Conservation (phyloP, 2,329 filamentous ascomycete species). For the Colletotrichum navitas region DNA sequence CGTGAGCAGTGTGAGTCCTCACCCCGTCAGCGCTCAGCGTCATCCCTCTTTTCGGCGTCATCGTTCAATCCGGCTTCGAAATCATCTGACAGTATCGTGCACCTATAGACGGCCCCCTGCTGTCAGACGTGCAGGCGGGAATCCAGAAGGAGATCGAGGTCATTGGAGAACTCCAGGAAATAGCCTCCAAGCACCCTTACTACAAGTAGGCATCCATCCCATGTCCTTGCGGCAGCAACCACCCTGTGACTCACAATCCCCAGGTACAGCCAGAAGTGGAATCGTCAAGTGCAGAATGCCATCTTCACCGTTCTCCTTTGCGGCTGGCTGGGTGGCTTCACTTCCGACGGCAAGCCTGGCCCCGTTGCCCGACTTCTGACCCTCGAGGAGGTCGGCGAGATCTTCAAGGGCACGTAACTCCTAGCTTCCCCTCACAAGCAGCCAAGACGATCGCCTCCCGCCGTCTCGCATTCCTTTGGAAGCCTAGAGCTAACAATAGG, state of each 20-base stretch:
- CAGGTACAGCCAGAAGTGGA: conserved; percentile 88
- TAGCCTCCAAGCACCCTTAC: conserved; percentile 90
- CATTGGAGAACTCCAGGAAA: conserved; percentile 75
- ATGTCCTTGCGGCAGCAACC: neutral
- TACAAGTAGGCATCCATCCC: conserved; percentile 77
- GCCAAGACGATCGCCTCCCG: neutral
- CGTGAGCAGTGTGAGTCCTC: conserved; percentile 63
- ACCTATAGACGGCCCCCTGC: conserved; percentile 72
- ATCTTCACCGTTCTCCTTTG: conserved; percentile 68
- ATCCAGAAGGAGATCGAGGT: conserved; percentile 80
- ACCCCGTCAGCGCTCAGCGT: too few relatives aligned
- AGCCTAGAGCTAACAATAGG: neutral
- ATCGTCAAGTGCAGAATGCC: conserved; percentile 85
- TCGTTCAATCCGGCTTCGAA: neutral
- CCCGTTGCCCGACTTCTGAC: conserved; percentile 79
- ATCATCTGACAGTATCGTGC: conserved; percentile 67
- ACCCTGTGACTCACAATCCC: conserved; percentile 28
- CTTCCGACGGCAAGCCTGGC: conserved; percentile 62
- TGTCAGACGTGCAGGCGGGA: conserved; percentile 77
- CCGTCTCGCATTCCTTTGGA: neutral
- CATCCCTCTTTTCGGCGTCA: too few relatives aligned
- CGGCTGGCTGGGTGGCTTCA: conserved; percentile 85
- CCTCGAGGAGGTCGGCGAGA: conserved; percentile 86
- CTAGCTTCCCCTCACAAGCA: conserved; percentile 13
- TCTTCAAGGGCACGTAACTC: conserved; percentile 73